phyloP scores from a whole-genome alignment of 2,329 filamentous ascomycete species.

The Ceratocystis huliohia region DNA sequence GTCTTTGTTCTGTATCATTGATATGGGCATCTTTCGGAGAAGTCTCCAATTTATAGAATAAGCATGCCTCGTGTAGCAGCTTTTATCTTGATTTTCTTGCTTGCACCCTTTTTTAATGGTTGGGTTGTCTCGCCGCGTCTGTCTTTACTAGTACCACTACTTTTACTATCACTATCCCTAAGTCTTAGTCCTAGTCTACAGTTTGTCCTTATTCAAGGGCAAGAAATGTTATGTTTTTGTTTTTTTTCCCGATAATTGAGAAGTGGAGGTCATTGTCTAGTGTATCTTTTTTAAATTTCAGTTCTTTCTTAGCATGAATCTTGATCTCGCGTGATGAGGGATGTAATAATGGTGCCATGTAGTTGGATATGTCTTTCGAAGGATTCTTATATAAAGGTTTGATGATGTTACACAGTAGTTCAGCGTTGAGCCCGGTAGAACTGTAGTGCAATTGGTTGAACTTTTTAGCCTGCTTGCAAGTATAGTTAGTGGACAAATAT shows the following conservation, averaged over 20 bases:
- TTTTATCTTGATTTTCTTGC: slow-evolving; percentile 9
- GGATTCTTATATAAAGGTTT: not conserved
- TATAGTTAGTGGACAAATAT: no score
- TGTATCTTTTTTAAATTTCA: not conserved
- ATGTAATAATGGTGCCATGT: not conserved
- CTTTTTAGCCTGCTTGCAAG: no score
- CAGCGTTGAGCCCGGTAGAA: not conserved
- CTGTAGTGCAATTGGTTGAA: not conserved
- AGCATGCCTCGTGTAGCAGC: not conserved
- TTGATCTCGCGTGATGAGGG: no score
- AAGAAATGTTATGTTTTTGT: slow-evolving; percentile 9
- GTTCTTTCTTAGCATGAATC: not conserved
- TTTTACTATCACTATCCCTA: not conserved
- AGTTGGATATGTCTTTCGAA: not conserved
- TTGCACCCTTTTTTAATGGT: slow-evolving; percentile 2
- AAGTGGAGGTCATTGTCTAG: not conserved
- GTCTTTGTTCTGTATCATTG: not conserved
- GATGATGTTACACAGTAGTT: not conserved
- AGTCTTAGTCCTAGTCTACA: slow-evolving; percentile 9
- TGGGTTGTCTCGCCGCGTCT: not conserved
- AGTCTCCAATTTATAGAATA: slow-evolving; percentile 10
- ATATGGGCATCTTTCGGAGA: not conserved
- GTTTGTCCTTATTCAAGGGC: not conserved
- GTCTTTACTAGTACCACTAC: not conserved
- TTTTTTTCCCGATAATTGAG: not conserved